Base-by-base conservation (phyloP, 352 stramenopile genomes). In the Pythium oligandrum region DNA sequence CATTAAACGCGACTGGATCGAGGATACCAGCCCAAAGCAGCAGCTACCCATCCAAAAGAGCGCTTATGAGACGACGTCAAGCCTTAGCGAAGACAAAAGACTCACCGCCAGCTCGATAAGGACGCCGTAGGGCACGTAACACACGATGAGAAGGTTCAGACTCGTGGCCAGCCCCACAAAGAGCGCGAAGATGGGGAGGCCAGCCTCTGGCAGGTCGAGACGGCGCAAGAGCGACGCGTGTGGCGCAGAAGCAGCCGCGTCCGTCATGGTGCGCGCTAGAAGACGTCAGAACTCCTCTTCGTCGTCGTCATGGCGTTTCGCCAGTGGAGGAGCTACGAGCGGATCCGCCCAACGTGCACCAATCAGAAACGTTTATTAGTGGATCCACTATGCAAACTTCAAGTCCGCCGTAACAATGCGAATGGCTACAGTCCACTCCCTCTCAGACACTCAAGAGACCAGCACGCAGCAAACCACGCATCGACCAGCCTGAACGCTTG, bases 1-100 rank as follows among this genome's bases (percentile, higher is more conserved):
- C 73, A 32, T 79, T 77, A 55, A 69, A 77, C 4, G 73, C 57
- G 6, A 62, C 70, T 44, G 54, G 44, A 55, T 83, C 73, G 5
- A 78, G 17, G 42, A 59, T 63, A 17, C 52, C 12, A 3, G 57
- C 61, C 66, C 68, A 81, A 6, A 66, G 36, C 6, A 72, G 0
- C 5, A 74, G 55, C 71, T 81, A 45, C 4, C 7, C 12, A 12
- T 12, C 12, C 38, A 42, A 8, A 12, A 12, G 12, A 54, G 32
- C 26, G 45, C 26, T 51, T n/a, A 32, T 35, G 45, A 51, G 17
- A 31, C 32, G 45, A 11, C 11, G 37, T 35, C 10, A 10, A 43
- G 31, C 5, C 2, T 6, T 36, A 33, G n/a, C 26, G 51, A 38
- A 49, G 12, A 30, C 17, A 12, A 40, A 26, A 46, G 17, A 56